Evolutionary conservation across 2,329 filamentous ascomycete species (phyloP), one percentile per base, ranked within the genome.

Genomic region (Seiridium cupressi): DNA sequence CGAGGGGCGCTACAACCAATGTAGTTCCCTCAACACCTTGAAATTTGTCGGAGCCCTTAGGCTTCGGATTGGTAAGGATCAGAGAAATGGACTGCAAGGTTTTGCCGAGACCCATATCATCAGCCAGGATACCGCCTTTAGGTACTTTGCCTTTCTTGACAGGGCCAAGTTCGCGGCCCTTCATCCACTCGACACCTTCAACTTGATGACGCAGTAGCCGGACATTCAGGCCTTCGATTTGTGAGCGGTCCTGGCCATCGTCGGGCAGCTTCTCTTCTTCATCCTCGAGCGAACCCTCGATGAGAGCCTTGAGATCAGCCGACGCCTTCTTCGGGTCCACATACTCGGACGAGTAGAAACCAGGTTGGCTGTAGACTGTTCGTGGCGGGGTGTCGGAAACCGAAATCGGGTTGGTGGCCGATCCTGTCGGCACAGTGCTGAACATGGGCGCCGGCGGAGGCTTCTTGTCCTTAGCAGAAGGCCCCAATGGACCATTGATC

Each of bases 31-130:
- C 87, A 32, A 93, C 79, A 6, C 83, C 81, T 4, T 81, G 79
- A 13, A 84, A 81, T 48, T 84, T 82, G 61, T 48, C 35, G 36
- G 58, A 31, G 46, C 81, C 76, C 3, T 83, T 81, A 34, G 90
- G 88, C 68, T 90, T 92, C 18, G 87, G 85, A 69, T 98, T 97
- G 59, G 84, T 90, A 44, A 99, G 81, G 47, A 99, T 90, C 38
- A 98, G 82, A 1, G 94, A 89, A 60, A 99, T 91, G 1, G 93
- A 92, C 76, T 99, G 95, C 11, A 99, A 84, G 0, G 95, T 99
- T 81, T 99, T 99, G 61, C 95, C 95, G 11, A 98, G 80, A 65
- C 94, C 94, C 94, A 98, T 96, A 72, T 99, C 95, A 69, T 99
- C 95, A 18, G 95, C 95, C 42, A 99, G 83, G 64, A 99, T 96